Base-by-base conservation (phyloP, 192 early-diverging fungal genomes). In the Phlyctochytrium arcticum region DNA sequence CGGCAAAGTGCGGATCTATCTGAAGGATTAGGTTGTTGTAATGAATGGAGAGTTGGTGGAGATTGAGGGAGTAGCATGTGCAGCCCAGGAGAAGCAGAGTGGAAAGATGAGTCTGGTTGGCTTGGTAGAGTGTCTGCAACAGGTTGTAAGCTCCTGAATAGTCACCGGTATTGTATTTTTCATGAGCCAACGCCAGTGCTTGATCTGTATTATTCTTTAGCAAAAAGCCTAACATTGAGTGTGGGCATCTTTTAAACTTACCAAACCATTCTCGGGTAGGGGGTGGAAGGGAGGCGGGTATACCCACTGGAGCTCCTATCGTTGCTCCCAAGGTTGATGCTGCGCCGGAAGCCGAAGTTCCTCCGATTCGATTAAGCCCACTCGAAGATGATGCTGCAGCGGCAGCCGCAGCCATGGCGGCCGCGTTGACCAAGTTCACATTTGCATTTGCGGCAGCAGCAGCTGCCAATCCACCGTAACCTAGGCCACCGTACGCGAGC, bases 71-170 rank as follows among this genome's bases (percentile, higher is more conserved):
- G 69, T 90, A 93, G 76, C 91, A 89, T 19, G 89, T 89, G 65
- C 92, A 95, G 0, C 91, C 93, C 36, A 95, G 74, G 21, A 95
- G 78, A 19, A 95, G 80, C 6, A 94, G 78, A 10, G 90, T 93
- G 12, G 92, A 91, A 49, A 95, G 71, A 71, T 94, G 91, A 10
- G 74, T 75, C 2, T 34, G 65, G 31, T 72, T 23, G 6, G 53
- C 35, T 23, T 36, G 15, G 44, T 64, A 61, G 3, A 80, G 57
- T 5, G 75, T 57, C 39, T 59, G 58, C 17, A 80, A 73, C 6
- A 80, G 65, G 30, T 53, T 23, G 15, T 80, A 69, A 1, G 78
- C 75, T 9, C 23, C 57, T 3, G 62, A 27, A 37, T 65, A 80
- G 57, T 80, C 76, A 2, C 33, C 37, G 4, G 33, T 17, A 55